Evolutionary conservation across 208 protist species (phyloP).

Genomic region (Trypanosoma congolense): DNA sequence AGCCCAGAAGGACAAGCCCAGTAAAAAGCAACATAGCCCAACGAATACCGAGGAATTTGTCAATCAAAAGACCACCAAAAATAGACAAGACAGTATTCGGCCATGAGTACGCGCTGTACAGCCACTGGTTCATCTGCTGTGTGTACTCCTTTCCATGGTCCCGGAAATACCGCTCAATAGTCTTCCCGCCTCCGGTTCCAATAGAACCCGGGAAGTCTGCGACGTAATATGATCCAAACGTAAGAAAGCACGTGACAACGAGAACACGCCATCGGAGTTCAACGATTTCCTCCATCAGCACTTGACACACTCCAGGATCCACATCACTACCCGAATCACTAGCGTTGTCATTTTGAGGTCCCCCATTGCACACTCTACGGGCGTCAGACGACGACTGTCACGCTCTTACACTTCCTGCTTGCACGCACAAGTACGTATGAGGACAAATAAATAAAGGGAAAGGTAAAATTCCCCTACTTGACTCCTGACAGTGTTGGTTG

Average conservation of each 20-base stretch:
- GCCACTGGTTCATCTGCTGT: slow-evolving; percentile 81
- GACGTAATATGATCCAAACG: slow-evolving; percentile 80
- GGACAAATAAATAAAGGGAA: too few species aligned
- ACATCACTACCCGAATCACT: not conserved
- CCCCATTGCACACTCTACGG: slow-evolving; percentile 2
- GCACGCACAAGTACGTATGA: too few species aligned
- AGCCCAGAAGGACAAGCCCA: slow-evolving; percentile 53
- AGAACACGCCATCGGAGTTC: slow-evolving; percentile 80
- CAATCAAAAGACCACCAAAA: slow-evolving; percentile 85
- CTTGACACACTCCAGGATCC: not conserved
- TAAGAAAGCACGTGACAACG: slow-evolving; percentile 72
- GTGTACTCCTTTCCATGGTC: slow-evolving; percentile 48
- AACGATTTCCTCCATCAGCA: slow-evolving; percentile 37
- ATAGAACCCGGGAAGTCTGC: slow-evolving; percentile 82
- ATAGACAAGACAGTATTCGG: slow-evolving; percentile 87
- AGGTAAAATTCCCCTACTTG: too few species aligned
- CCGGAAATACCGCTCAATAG: slow-evolving; percentile 62
- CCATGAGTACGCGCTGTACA: slow-evolving; percentile 92
- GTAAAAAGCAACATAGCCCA: slow-evolving; percentile 78
- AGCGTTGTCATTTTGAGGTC: not conserved
- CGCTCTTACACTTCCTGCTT: too few species aligned
- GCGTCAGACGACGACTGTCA: too few species aligned
- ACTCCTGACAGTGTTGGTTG: too few species aligned
- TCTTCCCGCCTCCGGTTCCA: slow-evolving; percentile 45
- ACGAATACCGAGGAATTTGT: slow-evolving; percentile 80